phyloP scores from a whole-genome alignment of 1,139 yeast genomes.

The Sugiyamaella castrensis region DNA sequence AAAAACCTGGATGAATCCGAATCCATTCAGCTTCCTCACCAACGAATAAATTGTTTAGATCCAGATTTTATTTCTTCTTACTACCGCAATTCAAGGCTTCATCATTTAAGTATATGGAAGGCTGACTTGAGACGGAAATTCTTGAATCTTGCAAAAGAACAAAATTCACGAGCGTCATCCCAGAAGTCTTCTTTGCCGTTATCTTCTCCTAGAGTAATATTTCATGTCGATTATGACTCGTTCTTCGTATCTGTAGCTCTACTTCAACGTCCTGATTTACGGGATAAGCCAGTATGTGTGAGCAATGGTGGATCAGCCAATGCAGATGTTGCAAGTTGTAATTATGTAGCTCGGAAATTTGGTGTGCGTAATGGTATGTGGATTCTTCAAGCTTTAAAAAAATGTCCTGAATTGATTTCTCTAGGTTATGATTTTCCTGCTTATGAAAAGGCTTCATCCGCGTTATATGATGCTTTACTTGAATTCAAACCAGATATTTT shows the following conservation, averaged over 20 bases:
- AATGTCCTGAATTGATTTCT: constrained; percentile 63
- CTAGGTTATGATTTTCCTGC: constrained; percentile 72
- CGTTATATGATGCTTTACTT: constrained; percentile 48
- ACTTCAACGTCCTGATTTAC: constrained; percentile 49
- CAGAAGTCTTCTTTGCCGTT: not conserved
- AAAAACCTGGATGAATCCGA: not conserved
- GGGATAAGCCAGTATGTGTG: constrained; percentile 68
- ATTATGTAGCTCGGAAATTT: constrained; percentile 69
- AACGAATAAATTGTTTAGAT: constrained; percentile 37
- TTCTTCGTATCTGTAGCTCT: constrained; percentile 89
- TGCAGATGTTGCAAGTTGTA: constrained; percentile 88
- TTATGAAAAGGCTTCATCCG: constrained; percentile 61
- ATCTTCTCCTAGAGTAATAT: constrained; percentile 38
- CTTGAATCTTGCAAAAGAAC: constrained; percentile 42
- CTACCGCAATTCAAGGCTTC: constrained; percentile 79
- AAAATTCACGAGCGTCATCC: constrained; percentile 10
- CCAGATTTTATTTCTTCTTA: constrained; percentile 71
- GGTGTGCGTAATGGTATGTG: constrained; percentile 92
- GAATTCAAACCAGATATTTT: constrained; percentile 52
- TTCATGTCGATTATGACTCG: constrained; percentile 92
- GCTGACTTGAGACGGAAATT: constrained; percentile 66
- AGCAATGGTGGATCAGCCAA: constrained; percentile 64
- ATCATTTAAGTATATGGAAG: constrained; percentile 86
- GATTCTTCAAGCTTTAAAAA: constrained; percentile 59
- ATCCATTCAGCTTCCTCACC: not conserved